Evolutionary conservation across 176 grass and related monocot genomes (phyloP), one percentile per base, ranked within the genome.

Genomic region (Chloris gayana): DNA sequence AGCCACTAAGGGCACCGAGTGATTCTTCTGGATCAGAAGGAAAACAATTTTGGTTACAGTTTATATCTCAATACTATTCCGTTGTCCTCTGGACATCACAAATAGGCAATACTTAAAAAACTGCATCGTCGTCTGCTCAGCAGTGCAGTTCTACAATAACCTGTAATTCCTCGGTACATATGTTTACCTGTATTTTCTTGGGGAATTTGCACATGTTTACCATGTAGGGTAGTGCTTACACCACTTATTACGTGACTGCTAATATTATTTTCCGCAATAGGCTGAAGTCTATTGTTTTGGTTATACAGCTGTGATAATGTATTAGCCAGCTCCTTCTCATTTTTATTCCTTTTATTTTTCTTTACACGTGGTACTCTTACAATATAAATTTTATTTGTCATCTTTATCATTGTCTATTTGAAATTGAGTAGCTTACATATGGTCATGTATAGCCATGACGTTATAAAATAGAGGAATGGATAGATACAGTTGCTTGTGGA

Each of bases 1-100:
- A 82, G 86, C 86, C 15, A 85, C 42, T 68, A 98, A 88, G 92
- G 69, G 62, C 80, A 25, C 74, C 44, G 90, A 98, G 46, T 98
- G 58, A 89, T 82, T 85, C 54, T 76, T 77, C 45, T 71, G 41
- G 31, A 18, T 56, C 18, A 29, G 7, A 37, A 59, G 30, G 26
- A 72, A 67, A 8, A 59, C 77, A 75, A 42, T 80, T 86, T 82
- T 84, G 44, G 21, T 65, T 74, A 41, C 69, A 74, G 22, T 70
- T 54, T 74, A 83, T 83, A 56, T 6, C 27, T 49, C 47, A 64
- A 33, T n/a, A 21, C 25, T 27, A 14, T 69, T 74, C 27, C 14
- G 14, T 35, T 14, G 13, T 65, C 25, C 61, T 86, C 17, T 21
- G 51, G 44, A 74, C 67, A 73, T 86, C 68, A 69, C 44, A 49